Conservation (phyloP, 2,329 filamentous ascomycete species). For the Trichoderma sp. region DNA sequence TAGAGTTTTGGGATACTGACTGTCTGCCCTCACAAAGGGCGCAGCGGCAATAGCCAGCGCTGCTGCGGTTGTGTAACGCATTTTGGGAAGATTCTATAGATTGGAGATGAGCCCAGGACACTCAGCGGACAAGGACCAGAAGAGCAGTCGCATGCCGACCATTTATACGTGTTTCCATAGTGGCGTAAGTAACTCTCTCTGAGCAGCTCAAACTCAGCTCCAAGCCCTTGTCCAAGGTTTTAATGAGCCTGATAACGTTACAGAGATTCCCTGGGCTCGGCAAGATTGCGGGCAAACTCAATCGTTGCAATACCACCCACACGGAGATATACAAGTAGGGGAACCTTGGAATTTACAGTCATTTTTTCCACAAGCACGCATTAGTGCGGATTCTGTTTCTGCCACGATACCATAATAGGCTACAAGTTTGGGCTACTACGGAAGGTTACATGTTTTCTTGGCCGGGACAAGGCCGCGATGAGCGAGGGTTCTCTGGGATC, state of each 20-base stretch:
- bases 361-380: neutral
- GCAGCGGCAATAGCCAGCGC: conserved; percentile 12
- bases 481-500: neutral
- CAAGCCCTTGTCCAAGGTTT: neutral
- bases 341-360: neutral
- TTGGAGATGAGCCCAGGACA: neutral
- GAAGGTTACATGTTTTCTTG: neutral
- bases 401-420: neutral
- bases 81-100: neutral
- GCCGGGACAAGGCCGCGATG: neutral
- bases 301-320: neutral
- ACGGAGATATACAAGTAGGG: neutral
- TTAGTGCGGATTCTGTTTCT: neutral
- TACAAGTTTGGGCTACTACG: neutral
- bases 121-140: neutral
- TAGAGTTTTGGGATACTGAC: neutral
- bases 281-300: conserved; percentile 13
- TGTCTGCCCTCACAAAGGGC: conserved; percentile 1
- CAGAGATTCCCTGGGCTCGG: conserved; percentile 4
- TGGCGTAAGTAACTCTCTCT: neutral
- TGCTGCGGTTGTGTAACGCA: neutral
- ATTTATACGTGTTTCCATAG: neutral
- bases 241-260: neutral
- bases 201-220: neutral
- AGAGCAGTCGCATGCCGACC: neutral